Percentiles rank a stretch among this genome's conserved stretches.
These are phyloP conservation scores for Phytophthora europaea DNA, from an alignment of 352 stramenopile species.

Conservation along the genomic window DNA sequence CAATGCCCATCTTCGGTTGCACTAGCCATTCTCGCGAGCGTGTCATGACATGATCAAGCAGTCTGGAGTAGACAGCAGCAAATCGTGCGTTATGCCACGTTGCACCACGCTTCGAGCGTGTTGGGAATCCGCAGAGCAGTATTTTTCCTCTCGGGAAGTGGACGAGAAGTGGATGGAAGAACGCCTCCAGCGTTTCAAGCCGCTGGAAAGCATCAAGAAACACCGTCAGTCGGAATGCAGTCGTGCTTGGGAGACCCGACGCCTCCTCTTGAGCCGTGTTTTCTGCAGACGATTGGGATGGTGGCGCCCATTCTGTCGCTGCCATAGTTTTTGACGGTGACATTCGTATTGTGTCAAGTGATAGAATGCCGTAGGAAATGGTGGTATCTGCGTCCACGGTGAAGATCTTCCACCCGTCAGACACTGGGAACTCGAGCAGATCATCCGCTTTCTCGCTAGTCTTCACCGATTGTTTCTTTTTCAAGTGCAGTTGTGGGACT, in stretches of 20 bases:
- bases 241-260: constrained; percentile 4
- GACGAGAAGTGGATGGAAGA: constrained; percentile 66
- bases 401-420: constrained; percentile 53
- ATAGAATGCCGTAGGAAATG: constrained; percentile 64
- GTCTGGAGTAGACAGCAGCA: constrained; percentile 49
- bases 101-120: constrained; percentile 36
- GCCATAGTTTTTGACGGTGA: constrained; percentile 14
- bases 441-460: constrained; percentile 26
- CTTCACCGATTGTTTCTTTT: constrained; percentile 21
- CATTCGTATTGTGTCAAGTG: constrained; percentile 34
- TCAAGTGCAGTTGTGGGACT: constrained; percentile 22
- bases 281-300: constrained; percentile 16
- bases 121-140: constrained; percentile 70
- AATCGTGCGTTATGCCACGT: constrained; percentile 68
- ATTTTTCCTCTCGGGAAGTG: constrained; percentile 76
- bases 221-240: constrained; percentile 65
- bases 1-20: constrained; percentile 75
- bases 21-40: constrained; percentile 75
- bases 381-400: constrained; percentile 54
- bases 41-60: constrained; percentile 64
- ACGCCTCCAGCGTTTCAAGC: constrained; percentile 63
- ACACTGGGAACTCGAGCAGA: constrained; percentile 47
- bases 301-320: constrained; percentile 8
- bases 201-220: constrained; percentile 77
- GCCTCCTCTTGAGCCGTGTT: constrained; percentile 22